Evolutionary conservation across 164 flowering plant species (phyloP).

Genomic region (Nymphaea colorata): DNA sequence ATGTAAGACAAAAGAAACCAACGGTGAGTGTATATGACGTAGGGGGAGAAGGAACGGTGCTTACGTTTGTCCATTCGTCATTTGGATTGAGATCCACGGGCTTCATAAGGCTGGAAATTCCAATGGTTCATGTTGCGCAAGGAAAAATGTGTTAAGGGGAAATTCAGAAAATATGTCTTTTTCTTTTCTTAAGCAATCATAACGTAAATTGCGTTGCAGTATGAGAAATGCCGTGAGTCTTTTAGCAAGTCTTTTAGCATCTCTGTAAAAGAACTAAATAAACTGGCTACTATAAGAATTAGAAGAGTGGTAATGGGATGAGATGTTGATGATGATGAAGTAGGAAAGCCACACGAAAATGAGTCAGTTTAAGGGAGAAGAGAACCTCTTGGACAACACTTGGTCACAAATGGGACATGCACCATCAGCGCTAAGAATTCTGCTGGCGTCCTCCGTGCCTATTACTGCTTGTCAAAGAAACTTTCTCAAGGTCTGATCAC

Average conservation of each 20-base stretch:
- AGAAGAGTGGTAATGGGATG: no score
- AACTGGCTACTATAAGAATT: no score
- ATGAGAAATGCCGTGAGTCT: no score
- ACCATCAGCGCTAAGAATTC: constrained; percentile 77
- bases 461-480: constrained; percentile 29
- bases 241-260: no score
- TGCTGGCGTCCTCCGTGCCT: constrained; percentile 94
- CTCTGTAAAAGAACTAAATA: no score
- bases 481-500: background rate
- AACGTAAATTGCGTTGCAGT: background rate
- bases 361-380: no score
- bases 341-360: no score
- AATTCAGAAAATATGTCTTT: no score
- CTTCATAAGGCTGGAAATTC: constrained; percentile 63
- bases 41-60: constrained; percentile 6
- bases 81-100: constrained; percentile 89
- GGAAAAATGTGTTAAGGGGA: no score
- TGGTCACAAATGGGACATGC: constrained; percentile 98
- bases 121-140: constrained; percentile 1
- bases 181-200: background rate
- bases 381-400: constrained; percentile 83
- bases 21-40: background rate
- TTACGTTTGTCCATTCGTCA: constrained; percentile 94
- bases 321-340: no score
- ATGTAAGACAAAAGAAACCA: background rate